Conservation (phyloP, 768 basidiomycete genomes). For the Xerocomellus dryophilus region DNA sequence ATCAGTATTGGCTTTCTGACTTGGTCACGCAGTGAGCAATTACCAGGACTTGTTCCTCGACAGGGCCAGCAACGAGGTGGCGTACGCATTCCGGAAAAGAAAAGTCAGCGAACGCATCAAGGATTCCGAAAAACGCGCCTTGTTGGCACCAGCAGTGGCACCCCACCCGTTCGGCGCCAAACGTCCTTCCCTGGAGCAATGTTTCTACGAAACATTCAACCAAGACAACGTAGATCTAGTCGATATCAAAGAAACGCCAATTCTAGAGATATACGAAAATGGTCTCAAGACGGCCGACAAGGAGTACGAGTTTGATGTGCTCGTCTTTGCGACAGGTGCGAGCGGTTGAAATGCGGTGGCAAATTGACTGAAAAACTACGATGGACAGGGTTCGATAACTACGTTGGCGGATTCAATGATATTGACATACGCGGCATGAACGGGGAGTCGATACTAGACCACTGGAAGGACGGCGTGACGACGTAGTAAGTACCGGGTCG, state of each 20-base stretch:
- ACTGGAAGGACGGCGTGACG: slow-evolving; percentile 11
- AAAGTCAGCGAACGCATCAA: slow-evolving; percentile 14
- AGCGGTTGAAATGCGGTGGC: background rate
- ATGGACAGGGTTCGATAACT: slow-evolving; percentile 11
- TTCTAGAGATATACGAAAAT: slow-evolving; percentile 9
- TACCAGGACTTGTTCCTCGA: no score
- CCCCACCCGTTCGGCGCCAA: slow-evolving; percentile 11
- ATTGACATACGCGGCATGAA: slow-evolving; percentile 15
- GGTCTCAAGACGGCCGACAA: slow-evolving; percentile 7
- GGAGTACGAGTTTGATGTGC: slow-evolving; percentile 12
- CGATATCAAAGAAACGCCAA: slow-evolving; percentile 3
- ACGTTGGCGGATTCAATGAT: slow-evolving; percentile 1
- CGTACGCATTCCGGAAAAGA: slow-evolving; percentile 16
- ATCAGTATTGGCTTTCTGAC: no score
- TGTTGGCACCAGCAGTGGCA: slow-evolving; percentile 14
- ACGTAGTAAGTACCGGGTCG: slow-evolving; percentile 10
- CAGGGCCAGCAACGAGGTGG: no score
- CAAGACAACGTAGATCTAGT: slow-evolving; percentile 19
- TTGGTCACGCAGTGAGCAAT: no score
- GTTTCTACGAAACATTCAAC: slow-evolving; percentile 13
- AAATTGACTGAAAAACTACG: background rate
- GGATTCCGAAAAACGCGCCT: slow-evolving; percentile 8
- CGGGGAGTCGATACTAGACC: slow-evolving; percentile 12
- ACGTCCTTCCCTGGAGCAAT: slow-evolving; percentile 7
- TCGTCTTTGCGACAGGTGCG: slow-evolving; percentile 18